These are phyloP conservation scores for Fraxinus excelsior DNA, from an alignment of 257 asterid genomes.

Conservation along the genomic window DNA sequence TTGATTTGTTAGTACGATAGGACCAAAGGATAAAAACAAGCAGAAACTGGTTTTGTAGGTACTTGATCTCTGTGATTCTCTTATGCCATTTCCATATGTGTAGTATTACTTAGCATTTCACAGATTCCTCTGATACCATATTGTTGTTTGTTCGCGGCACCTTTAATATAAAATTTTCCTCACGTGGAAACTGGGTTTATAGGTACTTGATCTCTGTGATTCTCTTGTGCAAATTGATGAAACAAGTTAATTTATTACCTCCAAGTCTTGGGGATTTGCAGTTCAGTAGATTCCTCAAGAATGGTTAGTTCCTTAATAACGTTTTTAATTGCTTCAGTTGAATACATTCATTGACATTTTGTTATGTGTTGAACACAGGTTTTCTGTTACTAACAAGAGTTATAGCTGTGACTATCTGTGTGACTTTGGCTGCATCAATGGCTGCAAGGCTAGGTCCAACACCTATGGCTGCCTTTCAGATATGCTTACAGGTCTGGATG, in stretches of 20 bases:
- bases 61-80: too few species aligned
- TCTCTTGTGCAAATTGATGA: conserved; percentile 59
- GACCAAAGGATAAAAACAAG: not conserved
- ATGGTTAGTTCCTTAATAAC: conserved; percentile 43
- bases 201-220: conserved; percentile 80
- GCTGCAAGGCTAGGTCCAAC: conserved; percentile 91
- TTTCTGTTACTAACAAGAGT: conserved; percentile 70
- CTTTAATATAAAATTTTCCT: not conserved
- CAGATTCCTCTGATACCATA: not conserved
- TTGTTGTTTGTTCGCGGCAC: not conserved
- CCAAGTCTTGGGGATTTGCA: conserved; percentile 75
- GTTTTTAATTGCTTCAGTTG: not conserved
- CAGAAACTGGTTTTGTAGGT: too few species aligned
- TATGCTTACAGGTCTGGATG: conserved; percentile 93
- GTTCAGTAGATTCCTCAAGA: conserved; percentile 75
- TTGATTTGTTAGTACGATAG: not conserved
- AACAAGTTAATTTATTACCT: conserved; percentile 70
- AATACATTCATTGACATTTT: not conserved
- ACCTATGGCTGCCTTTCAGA: conserved; percentile 91
- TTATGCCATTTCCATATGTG: too few species aligned
- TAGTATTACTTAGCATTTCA: not conserved
- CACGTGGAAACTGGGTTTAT: not conserved
- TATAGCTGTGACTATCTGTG: conserved; percentile 86
- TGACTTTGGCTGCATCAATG: conserved; percentile 80
- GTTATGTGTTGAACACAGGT: conserved; percentile 38